Percentiles rank a stretch among this genome's conserved stretches.
Evolutionary conservation across 306 rosid genomes (phyloP).

Genomic region (Quillaja saponaria): DNA sequence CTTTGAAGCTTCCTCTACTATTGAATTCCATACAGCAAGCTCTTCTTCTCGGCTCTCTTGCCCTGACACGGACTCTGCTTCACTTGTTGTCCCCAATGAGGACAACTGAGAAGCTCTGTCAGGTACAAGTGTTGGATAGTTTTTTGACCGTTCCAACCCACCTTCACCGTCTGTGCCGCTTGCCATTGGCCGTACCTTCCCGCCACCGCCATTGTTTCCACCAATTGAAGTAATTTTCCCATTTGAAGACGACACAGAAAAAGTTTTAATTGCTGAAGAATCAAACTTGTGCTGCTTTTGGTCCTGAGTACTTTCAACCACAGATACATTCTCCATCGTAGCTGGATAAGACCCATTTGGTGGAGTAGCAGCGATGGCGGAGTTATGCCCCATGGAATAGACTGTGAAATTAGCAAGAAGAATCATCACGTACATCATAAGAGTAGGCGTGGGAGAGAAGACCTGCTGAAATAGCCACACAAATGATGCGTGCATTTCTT

Average conservation of each 20-base stretch:
- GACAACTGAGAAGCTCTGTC: constrained; percentile 48
- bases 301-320: constrained; percentile 22
- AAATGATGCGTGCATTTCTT: constrained; percentile 87
- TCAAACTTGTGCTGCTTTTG: constrained; percentile 41
- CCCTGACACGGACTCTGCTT: constrained; percentile 45
- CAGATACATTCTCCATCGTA: constrained; percentile 24
- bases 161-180: constrained; percentile 73
- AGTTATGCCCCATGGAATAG: constrained; percentile 62
- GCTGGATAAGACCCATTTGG: constrained; percentile 11
- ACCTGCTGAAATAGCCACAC: constrained; percentile 95
- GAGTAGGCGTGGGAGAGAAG: constrained; percentile 84
- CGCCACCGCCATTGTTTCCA: constrained; percentile 77
- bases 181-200: constrained; percentile 52
- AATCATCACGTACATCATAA: constrained; percentile 91
- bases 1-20: constrained; percentile 64
- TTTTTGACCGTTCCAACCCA: constrained; percentile 41
- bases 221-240: constrained; percentile 67
- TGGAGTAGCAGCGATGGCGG: constrained; percentile 57
- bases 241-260: constrained; percentile 43
- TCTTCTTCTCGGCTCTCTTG: constrained; percentile 43
- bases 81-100: constrained; percentile 36
- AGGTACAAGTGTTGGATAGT: constrained; percentile 39
- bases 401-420: constrained; percentile 85
- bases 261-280: constrained; percentile 54
- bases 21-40: constrained; percentile 51